A percentile compares a stretch with the other conserved stretches of the same genome.
These are phyloP conservation scores for Erodium chrysanthum DNA, from an alignment of 441 rosid species.

Conservation along the genomic window DNA sequence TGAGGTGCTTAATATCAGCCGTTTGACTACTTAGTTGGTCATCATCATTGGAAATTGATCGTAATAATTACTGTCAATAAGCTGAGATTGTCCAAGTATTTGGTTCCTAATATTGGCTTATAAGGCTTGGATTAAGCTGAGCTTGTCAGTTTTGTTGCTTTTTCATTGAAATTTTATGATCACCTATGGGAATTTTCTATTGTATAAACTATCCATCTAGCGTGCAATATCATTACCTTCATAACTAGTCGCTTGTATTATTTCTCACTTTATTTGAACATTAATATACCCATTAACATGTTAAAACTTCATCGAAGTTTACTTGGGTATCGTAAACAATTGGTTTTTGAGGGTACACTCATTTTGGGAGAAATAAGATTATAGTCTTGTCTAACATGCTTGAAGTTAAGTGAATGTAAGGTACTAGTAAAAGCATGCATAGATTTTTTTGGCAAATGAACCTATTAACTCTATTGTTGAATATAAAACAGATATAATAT, in stretches of 20 bases:
- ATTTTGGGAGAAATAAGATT: neutral
- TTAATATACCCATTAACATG: neutral
- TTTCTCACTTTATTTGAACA: neutral
- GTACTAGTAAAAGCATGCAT: neutral
- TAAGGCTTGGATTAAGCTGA: neutral
- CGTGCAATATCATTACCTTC: neutral
- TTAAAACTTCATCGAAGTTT: neutral
- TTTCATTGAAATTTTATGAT: neutral
- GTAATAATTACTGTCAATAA: neutral
- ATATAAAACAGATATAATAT: neutral
- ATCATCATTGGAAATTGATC: neutral
- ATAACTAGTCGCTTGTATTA: neutral
- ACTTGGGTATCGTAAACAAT: too few species aligned
- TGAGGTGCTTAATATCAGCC: neutral
- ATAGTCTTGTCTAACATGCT: neutral
- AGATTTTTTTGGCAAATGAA: neutral
- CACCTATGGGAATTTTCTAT: neutral
- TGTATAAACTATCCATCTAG: neutral
- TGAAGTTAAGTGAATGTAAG: neutral
- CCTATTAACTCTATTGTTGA: neutral
- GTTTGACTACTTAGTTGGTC: neutral
- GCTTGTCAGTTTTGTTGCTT: neutral
- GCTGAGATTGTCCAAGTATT: neutral
- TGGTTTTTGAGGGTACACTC: neutral
- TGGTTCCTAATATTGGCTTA: neutral